Evolutionary conservation across 352 stramenopile genomes (phyloP), one percentile per base, ranked within the genome.

Genomic region (Globisporangium parvum): DNA sequence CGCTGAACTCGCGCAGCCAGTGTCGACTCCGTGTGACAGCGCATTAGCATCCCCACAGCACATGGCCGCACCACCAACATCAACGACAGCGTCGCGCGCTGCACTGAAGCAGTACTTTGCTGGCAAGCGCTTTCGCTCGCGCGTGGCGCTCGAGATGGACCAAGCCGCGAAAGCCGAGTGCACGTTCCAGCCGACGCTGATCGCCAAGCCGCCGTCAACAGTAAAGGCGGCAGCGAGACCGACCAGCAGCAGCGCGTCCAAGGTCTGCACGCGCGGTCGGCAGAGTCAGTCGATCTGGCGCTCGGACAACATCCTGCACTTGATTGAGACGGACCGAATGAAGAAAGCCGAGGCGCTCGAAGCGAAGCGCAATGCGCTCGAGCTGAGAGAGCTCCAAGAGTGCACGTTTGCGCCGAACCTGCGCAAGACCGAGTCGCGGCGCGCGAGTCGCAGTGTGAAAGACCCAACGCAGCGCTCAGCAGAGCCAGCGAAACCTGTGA

Each of bases 351-450:
- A 88, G 18, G 68, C 75, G 15, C 79, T 93, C 15, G 66, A 90
- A 53, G 64, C 70, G 15, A 84, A 85, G 45, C 66, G 80, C 11
- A 84, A 86, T 41, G 71, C 53, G 0, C 67, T 73, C 17, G 77
- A 89, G 48, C 47, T 91, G 2, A 71, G 75, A 47, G 76, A 91
- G 45, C 62, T 93, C 2, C 60, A 88, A 51, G 78, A 95, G 52
- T 96, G 86, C 47, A 95, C 87, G 5, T 96, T 96, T 35, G 71
- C 80, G 24, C 84, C 84, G 0, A 89, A 87, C 31, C 65, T 76
- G 8, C 65, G 60, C 18, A 73, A 74, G 26, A 21, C 41, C 23
- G 15, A 45, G 39, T 20, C 39, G 15, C 31, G 31, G 12, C 31
- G 10, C 31, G 31, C 31, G 31, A 37, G 31, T 37, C 31, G 31